Percentiles rank a stretch among this genome's conserved stretches.
Evolutionary conservation across 2,329 filamentous ascomycete genomes (phyloP).

Genomic region (Penicillium hordei): DNA sequence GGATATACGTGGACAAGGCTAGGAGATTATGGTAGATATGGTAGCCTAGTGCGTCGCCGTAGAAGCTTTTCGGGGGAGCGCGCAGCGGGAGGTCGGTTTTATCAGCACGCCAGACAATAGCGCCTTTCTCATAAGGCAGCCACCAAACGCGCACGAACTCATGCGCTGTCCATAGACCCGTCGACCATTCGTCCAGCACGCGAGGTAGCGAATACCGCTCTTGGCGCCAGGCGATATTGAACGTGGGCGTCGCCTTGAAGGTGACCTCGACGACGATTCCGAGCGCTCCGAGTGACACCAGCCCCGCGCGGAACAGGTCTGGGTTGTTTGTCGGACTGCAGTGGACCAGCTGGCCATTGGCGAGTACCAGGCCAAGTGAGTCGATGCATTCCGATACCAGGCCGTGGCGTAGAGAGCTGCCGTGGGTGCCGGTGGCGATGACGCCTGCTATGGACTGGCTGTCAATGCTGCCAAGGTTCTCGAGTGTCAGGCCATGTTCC

Average conservation of each 20-base stretch:
- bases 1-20: constrained; percentile 73
- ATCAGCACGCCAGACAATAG: constrained; percentile 86
- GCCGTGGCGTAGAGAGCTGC: constrained; percentile 79
- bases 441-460: constrained; percentile 90
- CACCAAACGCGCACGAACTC: constrained; percentile 97
- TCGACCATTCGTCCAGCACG: constrained; percentile 70
- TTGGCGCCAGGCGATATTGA: constrained; percentile 85
- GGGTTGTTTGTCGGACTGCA: constrained; percentile 68
- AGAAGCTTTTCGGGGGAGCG: constrained; percentile 68
- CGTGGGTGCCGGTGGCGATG: constrained; percentile 90
- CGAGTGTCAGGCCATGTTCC: constrained; percentile 75
- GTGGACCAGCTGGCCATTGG: constrained; percentile 70
- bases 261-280: constrained; percentile 90
- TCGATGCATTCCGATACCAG: constrained; percentile 77
- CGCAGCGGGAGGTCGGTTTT: constrained; percentile 65
- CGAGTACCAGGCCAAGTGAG: constrained; percentile 74
- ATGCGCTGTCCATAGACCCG: constrained; percentile 73
- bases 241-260: constrained; percentile 74
- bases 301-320: constrained; percentile 82
- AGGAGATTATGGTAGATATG: constrained; percentile 91
- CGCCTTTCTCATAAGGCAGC: constrained; percentile 87
- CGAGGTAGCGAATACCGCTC: constrained; percentile 68
- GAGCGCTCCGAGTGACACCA: constrained; percentile 83
- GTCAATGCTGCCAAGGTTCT: constrained; percentile 92
- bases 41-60: constrained; percentile 78